Evolutionary conservation across 2,329 filamentous ascomycete species (phyloP).

Genomic region (Trichoderma asperellum): DNA sequence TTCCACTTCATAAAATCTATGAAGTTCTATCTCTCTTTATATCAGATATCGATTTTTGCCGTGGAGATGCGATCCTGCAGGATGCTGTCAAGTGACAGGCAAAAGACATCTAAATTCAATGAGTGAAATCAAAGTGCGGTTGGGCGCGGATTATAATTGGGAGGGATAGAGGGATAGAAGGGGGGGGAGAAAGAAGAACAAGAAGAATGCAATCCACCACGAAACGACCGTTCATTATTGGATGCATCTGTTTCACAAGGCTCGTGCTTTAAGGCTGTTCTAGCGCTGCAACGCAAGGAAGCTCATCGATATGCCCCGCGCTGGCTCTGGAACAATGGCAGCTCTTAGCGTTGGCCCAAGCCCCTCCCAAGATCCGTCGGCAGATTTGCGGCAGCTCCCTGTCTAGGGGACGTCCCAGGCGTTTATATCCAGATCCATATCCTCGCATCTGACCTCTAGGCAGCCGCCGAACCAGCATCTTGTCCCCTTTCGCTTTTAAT

Average conservation of each 20-base stretch:
- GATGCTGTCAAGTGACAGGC: neutral
- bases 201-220: neutral
- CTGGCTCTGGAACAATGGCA: neutral
- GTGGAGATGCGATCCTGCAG: neutral
- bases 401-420: neutral
- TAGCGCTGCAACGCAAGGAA: neutral
- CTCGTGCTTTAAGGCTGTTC: neutral
- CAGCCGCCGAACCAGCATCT: constrained; percentile 11
- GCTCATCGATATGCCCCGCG: constrained; percentile 8
- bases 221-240: neutral
- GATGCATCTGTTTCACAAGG: neutral
- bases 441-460: constrained; percentile 18
- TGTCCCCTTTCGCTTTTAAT: neutral
- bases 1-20: neutral
- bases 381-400: constrained; percentile 20
- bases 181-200: neutral
- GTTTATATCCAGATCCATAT: neutral
- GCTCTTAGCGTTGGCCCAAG: neutral
- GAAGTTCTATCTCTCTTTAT: neutral
- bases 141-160: neutral
- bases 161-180: neutral
- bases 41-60: neutral
- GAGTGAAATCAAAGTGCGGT: neutral
- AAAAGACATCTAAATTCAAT: neutral
- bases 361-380: constrained; percentile 6